Evolutionary conservation across 148 eudicot genomes (phyloP).

Genomic region (Beta vulgaris): DNA sequence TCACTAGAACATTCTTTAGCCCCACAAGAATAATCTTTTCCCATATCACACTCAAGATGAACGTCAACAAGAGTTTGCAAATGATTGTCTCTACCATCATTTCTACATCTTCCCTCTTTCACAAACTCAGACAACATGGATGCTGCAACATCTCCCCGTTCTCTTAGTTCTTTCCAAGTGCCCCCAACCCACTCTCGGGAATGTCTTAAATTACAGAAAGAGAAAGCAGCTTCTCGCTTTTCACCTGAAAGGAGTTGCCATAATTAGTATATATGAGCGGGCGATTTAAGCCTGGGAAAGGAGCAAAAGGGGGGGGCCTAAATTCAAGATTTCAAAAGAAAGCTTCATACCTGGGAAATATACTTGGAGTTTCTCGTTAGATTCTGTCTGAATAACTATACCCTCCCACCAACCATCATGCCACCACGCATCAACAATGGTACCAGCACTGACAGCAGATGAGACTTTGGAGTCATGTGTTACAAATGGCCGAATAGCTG

Average conservation of each 20-base stretch:
- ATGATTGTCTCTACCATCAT: background rate
- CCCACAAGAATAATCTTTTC: constrained; percentile 15
- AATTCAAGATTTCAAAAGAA: background rate
- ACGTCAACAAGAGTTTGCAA: constrained; percentile 1
- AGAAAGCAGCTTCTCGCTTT: constrained; percentile 42
- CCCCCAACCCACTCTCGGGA: constrained; percentile 77
- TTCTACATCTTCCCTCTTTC: background rate
- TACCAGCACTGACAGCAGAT: constrained; percentile 39
- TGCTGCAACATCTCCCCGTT: constrained; percentile 51
- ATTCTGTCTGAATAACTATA: constrained; percentile 53
- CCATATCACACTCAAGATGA: constrained; percentile 1
- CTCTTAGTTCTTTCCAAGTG: constrained; percentile 56
- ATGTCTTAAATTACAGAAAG: constrained; percentile 46
- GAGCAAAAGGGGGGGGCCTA: background rate
- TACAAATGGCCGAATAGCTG: constrained; percentile 53
- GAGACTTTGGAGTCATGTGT: constrained; percentile 22
- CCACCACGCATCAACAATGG: constrained; percentile 85
- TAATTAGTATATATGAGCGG: background rate
- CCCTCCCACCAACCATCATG: constrained; percentile 98
- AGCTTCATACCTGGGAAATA: constrained; percentile 66
- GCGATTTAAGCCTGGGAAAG: background rate
- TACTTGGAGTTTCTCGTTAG: constrained; percentile 45
- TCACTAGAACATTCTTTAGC: background rate
- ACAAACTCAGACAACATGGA: constrained; percentile 23
- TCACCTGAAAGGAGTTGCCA: constrained; percentile 44